Evolutionary conservation across 192 early-diverging fungal genomes (phyloP).

Genomic region (Backusella sp.): DNA sequence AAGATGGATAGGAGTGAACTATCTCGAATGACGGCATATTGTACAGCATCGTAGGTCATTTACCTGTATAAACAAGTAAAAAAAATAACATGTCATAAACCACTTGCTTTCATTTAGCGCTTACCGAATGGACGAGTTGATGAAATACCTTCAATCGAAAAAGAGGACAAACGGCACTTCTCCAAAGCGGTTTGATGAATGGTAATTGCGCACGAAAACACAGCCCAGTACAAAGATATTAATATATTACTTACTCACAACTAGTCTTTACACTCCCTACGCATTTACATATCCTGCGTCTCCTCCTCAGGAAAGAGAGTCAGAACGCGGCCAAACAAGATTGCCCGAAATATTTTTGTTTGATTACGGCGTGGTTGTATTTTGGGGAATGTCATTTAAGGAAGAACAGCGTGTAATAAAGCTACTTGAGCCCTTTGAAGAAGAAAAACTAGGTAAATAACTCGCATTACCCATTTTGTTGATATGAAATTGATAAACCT

Average conservation of each 20-base stretch:
- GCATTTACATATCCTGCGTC: conserved; percentile 40
- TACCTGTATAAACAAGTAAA: background rate
- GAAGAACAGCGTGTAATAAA: conserved; percentile 79
- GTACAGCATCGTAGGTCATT: conserved; percentile 66
- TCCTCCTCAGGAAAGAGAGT: conserved; percentile 34
- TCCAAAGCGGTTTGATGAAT: conserved; percentile 82
- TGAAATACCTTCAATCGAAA: conserved; percentile 71
- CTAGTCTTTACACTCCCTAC: conserved; percentile 55
- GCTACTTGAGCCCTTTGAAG: conserved; percentile 71
- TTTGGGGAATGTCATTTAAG: conserved; percentile 90
- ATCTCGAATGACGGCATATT: conserved; percentile 83
- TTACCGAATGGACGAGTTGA: conserved; percentile 74
- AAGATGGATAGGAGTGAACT: conserved; percentile 70
- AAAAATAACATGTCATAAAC: background rate
- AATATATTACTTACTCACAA: background rate
- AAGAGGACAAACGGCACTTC: conserved; percentile 60
- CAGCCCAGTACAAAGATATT: background rate
- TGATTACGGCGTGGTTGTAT: conserved; percentile 93
- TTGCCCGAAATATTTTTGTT: conserved; percentile 81
- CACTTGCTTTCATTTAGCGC: conserved; percentile 32
- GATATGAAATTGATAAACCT: too few species aligned
- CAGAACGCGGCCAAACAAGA: background rate
- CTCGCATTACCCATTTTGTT: too few species aligned
- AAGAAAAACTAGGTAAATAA: conserved; percentile 60
- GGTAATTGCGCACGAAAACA: conserved; percentile 37